Conservation (phyloP, 495 filamentous ascomycete species). For the Hypoxylon lienhwacheense region DNA sequence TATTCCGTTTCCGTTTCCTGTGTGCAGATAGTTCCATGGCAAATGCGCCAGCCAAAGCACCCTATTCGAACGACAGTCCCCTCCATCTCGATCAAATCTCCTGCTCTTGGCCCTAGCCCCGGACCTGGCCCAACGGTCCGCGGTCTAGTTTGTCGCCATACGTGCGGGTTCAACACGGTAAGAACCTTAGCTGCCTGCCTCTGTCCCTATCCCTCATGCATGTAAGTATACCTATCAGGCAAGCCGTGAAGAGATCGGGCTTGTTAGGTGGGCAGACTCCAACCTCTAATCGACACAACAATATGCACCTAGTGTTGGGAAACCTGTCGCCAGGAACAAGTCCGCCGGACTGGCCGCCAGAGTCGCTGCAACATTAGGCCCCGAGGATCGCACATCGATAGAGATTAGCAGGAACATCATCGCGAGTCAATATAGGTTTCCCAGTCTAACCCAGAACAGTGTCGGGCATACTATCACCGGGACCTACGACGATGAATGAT, state of each 20-base stretch:
- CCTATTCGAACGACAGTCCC: too few species aligned
- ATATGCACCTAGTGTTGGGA: conserved; percentile 3
- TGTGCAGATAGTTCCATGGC: neutral
- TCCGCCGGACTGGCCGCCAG: neutral
- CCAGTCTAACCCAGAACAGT: too few species aligned
- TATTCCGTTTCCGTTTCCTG: too few species aligned
- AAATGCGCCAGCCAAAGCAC: too few species aligned
- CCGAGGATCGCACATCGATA: neutral
- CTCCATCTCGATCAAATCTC: neutral
- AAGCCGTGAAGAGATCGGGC: conserved; percentile 8
- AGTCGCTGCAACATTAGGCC: neutral
- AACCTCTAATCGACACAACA: neutral
- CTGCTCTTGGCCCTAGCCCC: too few species aligned
- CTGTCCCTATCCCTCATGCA: conserved; percentile 4
- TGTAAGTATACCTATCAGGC: conserved; percentile 3
- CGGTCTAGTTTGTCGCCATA: neutral
- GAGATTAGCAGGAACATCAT: neutral
- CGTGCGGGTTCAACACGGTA: conserved; percentile 1
- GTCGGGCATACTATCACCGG: neutral
- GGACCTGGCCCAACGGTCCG: neutral
- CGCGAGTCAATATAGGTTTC: neutral
- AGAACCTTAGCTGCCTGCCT: conserved; percentile 16
- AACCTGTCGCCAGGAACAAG: neutral
- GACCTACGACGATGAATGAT: neutral
- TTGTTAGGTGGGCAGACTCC: neutral